A percentile compares a stretch with the other conserved stretches of the same genome.
Evolutionary conservation across 768 basidiomycete species (phyloP).

Genomic region (Suillus luteus): DNA sequence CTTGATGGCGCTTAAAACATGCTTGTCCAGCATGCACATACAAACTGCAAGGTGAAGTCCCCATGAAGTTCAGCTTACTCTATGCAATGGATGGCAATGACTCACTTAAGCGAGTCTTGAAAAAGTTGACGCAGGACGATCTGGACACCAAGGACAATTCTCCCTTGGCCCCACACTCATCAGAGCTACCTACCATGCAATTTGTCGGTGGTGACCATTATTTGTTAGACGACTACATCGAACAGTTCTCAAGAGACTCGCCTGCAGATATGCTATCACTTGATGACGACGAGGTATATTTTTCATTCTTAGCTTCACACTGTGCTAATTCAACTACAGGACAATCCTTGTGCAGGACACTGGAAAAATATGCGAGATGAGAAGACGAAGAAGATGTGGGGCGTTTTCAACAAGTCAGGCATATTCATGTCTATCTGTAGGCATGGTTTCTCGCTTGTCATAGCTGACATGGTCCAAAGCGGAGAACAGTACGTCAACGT

Average conservation of each 20-base stretch:
- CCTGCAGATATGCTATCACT: too few species aligned
- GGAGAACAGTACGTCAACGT: neutral
- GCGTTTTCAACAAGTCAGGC: constrained; percentile 12
- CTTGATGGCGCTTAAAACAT: constrained; percentile 13
- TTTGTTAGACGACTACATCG: too few species aligned
- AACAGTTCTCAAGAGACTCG: too few species aligned
- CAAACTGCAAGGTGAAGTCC: neutral
- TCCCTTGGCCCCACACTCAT: too few species aligned
- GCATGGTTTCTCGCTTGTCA: constrained; percentile 26
- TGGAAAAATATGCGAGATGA: constrained; percentile 23
- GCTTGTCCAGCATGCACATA: constrained; percentile 16
- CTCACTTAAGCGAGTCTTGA: constrained; percentile 8
- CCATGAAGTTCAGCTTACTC: constrained; percentile 6
- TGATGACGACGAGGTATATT: too few species aligned
- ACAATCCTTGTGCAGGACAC: constrained; percentile 16
- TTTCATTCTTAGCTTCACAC: too few species aligned
- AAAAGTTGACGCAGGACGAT: too few species aligned
- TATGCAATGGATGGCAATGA: constrained; percentile 18
- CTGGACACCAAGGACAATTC: too few species aligned
- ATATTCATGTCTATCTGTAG: constrained; percentile 26
- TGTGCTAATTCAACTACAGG: neutral
- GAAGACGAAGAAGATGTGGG: constrained; percentile 20
- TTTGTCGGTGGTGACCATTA: too few species aligned
- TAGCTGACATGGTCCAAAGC: constrained; percentile 28
- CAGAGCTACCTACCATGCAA: too few species aligned